Base-by-base conservation (phyloP, 1,284 basidiomycete species). In the Sporisorium reilianum region DNA sequence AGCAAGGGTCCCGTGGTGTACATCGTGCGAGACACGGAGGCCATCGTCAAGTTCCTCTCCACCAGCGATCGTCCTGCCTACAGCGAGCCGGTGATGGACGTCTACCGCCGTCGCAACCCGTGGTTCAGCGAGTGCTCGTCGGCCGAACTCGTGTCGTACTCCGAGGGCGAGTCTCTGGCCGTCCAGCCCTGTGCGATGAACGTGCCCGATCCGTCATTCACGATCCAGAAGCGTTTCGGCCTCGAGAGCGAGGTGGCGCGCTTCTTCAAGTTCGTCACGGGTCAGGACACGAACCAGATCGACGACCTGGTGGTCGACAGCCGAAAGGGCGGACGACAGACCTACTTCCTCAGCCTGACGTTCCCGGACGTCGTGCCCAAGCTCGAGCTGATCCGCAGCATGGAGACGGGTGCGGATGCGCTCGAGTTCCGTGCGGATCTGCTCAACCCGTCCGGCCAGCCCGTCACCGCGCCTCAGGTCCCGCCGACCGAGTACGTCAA, bases 361-460 rank as follows among this genome's bases (percentile, higher is more conserved):
- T 95, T 95, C 86, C 93, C 95, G 0, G 92, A 97, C 83, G 83
- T 97, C 73, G 90, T 88, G 0, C 89, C 90, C 5, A 91, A 91
- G 0, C 87, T 96, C 38, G 86, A 88, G 12, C 85, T 90, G 42
- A 89, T 98, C 55, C 89, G 91, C 11, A 89, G 91, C 56, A 86
- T 97, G 66, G 90, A 90, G 0, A 87, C 89, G n/a, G 96, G 97
- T 4, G 91, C 91, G 1, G 95, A 99, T 81, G 96, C 95, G 0
- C 87, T 99, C 64, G 96, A 99, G 86, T 85, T 99, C 28, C 91
- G 96, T 3, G 95, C 95, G 7, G 96, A 99, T 85, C 88, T 99
- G 12, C 88, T 99, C 25, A 90, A 89, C 34, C 87, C 90, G 5
- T 70, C 86, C 0, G 86, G 87, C 20, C 81, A 87, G 14, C 77